These are phyloP conservation scores for Xylaria grammica DNA, from an alignment of 495 filamentous ascomycete species.

Conservation along the genomic window DNA sequence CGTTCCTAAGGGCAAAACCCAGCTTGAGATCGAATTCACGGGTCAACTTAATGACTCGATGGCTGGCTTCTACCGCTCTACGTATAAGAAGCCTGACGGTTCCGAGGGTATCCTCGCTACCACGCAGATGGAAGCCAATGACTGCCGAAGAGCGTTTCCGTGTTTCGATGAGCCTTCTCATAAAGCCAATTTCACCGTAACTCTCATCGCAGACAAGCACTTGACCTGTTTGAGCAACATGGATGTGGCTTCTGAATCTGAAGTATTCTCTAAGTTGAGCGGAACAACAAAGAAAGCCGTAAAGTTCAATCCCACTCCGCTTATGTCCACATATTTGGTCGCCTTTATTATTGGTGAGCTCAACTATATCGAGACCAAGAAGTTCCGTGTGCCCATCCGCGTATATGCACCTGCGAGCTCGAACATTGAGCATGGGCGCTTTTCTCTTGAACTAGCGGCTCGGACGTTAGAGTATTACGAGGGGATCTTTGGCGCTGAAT, in stretches of 20 bases:
- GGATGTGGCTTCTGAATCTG: constrained; percentile 71
- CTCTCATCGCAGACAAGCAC: constrained; percentile 73
- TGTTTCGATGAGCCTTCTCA: constrained; percentile 81
- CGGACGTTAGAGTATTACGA: constrained; percentile 74
- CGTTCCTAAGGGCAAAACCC: constrained; percentile 65
- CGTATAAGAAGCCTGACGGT: constrained; percentile 70
- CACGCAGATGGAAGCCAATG: constrained; percentile 83
- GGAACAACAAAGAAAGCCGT: constrained; percentile 69
- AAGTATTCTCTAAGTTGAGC: constrained; percentile 59
- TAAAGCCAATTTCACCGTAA: constrained; percentile 76
- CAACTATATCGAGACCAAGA: constrained; percentile 74
- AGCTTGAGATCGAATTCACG: constrained; percentile 69
- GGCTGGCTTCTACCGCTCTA: constrained; percentile 82
- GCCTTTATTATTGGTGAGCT: constrained; percentile 80
- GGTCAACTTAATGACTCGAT: constrained; percentile 78
- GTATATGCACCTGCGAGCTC: constrained; percentile 70
- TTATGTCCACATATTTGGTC: constrained; percentile 80
- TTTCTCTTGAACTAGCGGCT: constrained; percentile 72
- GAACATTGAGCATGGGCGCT: constrained; percentile 69
- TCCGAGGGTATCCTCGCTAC: constrained; percentile 69
- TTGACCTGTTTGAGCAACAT: constrained; percentile 82
- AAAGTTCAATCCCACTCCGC: constrained; percentile 73
- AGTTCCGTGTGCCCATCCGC: constrained; percentile 74
- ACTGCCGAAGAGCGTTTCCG: constrained; percentile 74
- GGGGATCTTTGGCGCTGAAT: constrained; percentile 73